These are phyloP conservation scores for Solanum ossicruentum DNA, from an alignment of 257 asterid species.

Conservation along the genomic window DNA sequence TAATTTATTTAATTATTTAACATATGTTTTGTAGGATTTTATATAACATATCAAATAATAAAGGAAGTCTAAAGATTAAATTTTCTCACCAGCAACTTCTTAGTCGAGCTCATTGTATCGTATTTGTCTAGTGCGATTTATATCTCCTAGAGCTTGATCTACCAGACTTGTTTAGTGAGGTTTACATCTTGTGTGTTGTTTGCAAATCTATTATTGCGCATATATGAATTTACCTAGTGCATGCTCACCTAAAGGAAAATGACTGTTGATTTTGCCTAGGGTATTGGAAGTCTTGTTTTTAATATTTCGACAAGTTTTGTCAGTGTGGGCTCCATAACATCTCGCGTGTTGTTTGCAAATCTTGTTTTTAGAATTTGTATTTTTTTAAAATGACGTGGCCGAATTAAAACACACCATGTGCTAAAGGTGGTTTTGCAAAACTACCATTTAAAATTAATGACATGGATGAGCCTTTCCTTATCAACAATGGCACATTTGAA, in stretches of 20 bases:
- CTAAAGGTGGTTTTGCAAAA: too few species aligned
- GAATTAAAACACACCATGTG: too few species aligned
- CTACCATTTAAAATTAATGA: too few species aligned
- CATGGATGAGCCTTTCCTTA: too few species aligned
- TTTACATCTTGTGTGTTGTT: too few species aligned
- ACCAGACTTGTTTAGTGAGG: too few species aligned
- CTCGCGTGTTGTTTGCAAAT: too few species aligned
- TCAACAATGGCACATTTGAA: too few species aligned
- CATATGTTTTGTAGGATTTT: not conserved
- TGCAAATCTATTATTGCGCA: not conserved
- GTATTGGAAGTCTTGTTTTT: not conserved
- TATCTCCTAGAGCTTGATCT: not conserved
- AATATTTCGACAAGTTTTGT: not conserved
- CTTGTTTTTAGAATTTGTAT: too few species aligned
- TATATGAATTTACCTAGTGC: not conserved
- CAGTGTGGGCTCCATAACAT: not conserved
- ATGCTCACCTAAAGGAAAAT: not conserved
- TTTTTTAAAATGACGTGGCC: too few species aligned
- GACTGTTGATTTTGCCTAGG: not conserved
- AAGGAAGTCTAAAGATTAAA: accelerated
- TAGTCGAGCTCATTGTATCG: not conserved
- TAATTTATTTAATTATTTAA: too few species aligned
- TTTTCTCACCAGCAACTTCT: accelerated
- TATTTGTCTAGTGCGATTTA: not conserved
- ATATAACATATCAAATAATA: not conserved